Evolutionary conservation across 2,329 filamentous ascomycete genomes (phyloP).

Genomic region (Aspergillus alliaceus): DNA sequence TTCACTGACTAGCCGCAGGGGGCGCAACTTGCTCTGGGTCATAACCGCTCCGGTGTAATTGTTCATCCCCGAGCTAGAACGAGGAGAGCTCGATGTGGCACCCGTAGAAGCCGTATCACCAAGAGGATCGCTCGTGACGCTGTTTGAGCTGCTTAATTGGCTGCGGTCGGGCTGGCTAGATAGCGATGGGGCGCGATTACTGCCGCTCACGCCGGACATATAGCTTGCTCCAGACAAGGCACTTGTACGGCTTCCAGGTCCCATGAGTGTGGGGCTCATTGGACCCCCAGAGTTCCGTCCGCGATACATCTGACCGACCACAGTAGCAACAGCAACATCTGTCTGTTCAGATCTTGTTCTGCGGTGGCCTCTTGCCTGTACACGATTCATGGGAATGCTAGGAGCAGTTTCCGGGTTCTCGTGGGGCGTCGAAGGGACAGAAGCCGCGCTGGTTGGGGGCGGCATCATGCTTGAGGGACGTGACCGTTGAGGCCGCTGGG

Average conservation of each 20-base stretch:
- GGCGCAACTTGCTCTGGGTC: slow-evolving; percentile 73
- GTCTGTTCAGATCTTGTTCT: slow-evolving; percentile 52
- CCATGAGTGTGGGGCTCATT: slow-evolving; percentile 53
- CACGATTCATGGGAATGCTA: slow-evolving; percentile 47
- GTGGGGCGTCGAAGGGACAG: slow-evolving; percentile 34
- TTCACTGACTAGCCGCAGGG: slow-evolving; percentile 72
- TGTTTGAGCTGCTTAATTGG: slow-evolving; percentile 68
- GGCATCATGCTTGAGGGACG: slow-evolving; percentile 48
- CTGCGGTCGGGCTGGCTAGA: slow-evolving; percentile 48
- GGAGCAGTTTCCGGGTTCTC: slow-evolving; percentile 51
- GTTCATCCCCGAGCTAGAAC: slow-evolving; percentile 66
- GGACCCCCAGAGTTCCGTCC: slow-evolving; percentile 56
- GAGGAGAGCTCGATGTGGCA: slow-evolving; percentile 54
- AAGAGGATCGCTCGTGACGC: slow-evolving; percentile 50
- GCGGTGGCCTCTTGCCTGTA: slow-evolving; percentile 43
- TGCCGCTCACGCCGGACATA: slow-evolving; percentile 55
- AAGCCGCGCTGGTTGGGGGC: slow-evolving; percentile 26
- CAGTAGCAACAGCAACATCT: slow-evolving; percentile 58
- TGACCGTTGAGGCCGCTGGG: slow-evolving; percentile 41
- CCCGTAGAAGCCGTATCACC: slow-evolving; percentile 46
- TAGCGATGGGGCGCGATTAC: slow-evolving; percentile 54
- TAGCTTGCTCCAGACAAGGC: slow-evolving; percentile 46
- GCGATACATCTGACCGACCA: slow-evolving; percentile 89
- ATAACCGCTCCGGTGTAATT: slow-evolving; percentile 66
- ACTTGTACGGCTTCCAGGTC: slow-evolving; percentile 41